These are phyloP conservation scores for Dactylonectria macrodidyma DNA, from an alignment of 2,329 filamentous ascomycete genomes.

Conservation along the genomic window DNA sequence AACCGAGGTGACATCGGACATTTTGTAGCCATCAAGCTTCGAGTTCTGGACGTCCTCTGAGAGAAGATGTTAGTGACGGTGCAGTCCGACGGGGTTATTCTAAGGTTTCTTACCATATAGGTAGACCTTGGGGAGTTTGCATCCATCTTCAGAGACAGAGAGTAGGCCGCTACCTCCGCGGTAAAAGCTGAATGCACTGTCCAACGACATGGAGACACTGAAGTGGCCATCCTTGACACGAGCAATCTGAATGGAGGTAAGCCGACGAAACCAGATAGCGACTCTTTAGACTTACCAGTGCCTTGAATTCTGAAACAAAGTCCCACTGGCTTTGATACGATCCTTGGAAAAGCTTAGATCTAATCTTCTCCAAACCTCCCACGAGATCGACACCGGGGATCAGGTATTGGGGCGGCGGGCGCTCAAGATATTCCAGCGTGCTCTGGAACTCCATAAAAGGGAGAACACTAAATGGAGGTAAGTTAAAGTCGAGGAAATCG, in stretches of 20 bases:
- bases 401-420: neutral
- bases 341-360: neutral
- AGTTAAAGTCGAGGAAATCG: neutral
- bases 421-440: neutral
- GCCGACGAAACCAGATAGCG: neutral
- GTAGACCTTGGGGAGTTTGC: no score
- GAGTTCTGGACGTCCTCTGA: no score
- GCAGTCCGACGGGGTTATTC: no score
- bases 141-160: no score
- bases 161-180: no score
- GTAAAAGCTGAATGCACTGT: no score
- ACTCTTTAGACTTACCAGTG: neutral
- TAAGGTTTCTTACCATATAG: no score
- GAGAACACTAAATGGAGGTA: neutral
- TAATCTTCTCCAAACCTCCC: neutral
- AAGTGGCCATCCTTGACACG: no score
- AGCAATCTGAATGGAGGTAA: neutral
- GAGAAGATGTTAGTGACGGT: no score
- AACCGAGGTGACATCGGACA: neutral
- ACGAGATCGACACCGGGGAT: neutral
- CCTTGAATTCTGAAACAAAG: neutral
- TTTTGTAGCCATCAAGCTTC: neutral
- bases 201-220: no score
- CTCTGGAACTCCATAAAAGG: neutral
- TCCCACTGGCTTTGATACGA: neutral